Conservation (phyloP, 345 rosid species). For the Syzygium jambos region DNA sequence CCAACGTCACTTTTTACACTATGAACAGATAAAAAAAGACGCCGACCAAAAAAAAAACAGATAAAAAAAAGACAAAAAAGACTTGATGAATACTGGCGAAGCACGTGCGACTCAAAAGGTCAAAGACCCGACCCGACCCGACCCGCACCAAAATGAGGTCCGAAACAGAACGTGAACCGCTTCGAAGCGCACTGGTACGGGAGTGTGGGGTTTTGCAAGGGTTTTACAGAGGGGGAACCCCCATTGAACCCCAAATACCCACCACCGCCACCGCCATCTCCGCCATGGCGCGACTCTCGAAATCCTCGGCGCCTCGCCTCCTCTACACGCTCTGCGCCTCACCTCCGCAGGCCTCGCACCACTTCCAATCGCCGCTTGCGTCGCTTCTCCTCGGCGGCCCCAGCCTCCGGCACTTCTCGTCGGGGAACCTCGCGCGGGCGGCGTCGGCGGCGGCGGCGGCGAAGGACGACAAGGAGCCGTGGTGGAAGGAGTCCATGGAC, state of each 20-base stretch:
- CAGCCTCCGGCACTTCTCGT: slow-evolving; percentile 53
- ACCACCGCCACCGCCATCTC: neutral
- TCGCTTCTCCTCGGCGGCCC: slow-evolving; percentile 54
- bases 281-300: slow-evolving; percentile 44
- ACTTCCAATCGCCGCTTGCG: slow-evolving; percentile 30
- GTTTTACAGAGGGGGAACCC: neutral
- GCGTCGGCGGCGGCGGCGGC: slow-evolving; percentile 3
- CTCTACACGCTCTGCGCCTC: slow-evolving; percentile 30
- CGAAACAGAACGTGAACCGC: neutral
- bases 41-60: neutral
- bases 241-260: neutral
- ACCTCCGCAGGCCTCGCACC: slow-evolving; percentile 8
- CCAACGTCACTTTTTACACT: neutral
- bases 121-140: neutral
- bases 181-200: neutral
- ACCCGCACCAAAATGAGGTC: too few relatives aligned
- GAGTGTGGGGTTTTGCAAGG: neutral
- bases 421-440: slow-evolving; percentile 62
- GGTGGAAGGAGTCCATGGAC: slow-evolving; percentile 99
- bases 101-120: neutral
- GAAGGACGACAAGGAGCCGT: slow-evolving; percentile 74
- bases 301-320: slow-evolving; percentile 29
- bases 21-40: neutral
- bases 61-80: neutral
- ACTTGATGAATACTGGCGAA: neutral